These are phyloP conservation scores for Trichophyton benhamiae DNA, from an alignment of 2,329 filamentous ascomycete genomes.

Conservation along the genomic window DNA sequence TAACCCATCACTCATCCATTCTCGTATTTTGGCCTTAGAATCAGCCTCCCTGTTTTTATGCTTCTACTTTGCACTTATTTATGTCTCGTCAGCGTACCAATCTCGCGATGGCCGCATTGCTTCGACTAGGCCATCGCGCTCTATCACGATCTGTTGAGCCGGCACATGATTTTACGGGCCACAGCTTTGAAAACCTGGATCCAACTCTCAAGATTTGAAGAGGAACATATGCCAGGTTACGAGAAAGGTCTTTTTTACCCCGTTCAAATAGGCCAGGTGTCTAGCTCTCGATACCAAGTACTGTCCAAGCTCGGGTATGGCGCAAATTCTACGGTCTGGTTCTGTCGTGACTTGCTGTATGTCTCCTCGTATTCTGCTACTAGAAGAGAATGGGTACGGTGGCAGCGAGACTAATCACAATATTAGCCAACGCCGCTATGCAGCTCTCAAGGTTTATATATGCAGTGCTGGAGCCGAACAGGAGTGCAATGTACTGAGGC, in stretches of 20 bases:
- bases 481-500: slow-evolving; percentile 3
- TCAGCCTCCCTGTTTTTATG: no score
- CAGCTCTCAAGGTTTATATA: slow-evolving; percentile 9
- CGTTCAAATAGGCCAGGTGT: slow-evolving; percentile 8
- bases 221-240: slow-evolving; percentile 8
- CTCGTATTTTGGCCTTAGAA: no score
- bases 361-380: neutral
- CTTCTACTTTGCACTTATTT: no score
- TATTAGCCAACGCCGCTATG: neutral
- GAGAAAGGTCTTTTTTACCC: slow-evolving; percentile 8
- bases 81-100: no score
- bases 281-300: slow-evolving; percentile 8
- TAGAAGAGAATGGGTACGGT: no score
- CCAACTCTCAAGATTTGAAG: slow-evolving; percentile 8
- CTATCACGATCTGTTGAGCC: no score
- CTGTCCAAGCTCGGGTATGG: slow-evolving; percentile 9
- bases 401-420: no score
- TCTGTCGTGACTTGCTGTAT: slow-evolving; percentile 9
- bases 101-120: no score
- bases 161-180: no score
- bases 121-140: no score
- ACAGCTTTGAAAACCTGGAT: neutral
- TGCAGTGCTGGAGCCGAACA: neutral
- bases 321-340: slow-evolving; percentile 10
- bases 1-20: no score